A percentile compares a stretch with the other conserved stretches of the same genome.
Conservation (phyloP, 768 basidiomycete species). For the Agaricus subrufescens region DNA sequence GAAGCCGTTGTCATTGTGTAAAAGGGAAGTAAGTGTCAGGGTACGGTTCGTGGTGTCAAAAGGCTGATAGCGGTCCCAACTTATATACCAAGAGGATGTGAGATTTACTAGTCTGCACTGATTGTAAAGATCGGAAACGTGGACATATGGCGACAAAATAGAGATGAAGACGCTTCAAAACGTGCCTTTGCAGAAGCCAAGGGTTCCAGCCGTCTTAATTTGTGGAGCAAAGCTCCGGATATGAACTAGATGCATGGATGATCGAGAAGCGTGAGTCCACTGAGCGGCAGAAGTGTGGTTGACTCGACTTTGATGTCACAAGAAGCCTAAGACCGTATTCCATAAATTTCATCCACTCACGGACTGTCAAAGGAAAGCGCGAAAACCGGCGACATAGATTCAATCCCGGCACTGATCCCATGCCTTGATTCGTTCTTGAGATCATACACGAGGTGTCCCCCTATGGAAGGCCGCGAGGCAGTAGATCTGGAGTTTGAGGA, state of each 20-base stretch:
- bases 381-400: constrained; percentile 9
- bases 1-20: constrained; percentile 43
- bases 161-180: constrained; percentile 64
- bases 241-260: constrained; percentile 48
- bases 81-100: constrained; percentile 60
- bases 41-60: constrained; percentile 21
- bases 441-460: constrained; percentile 36
- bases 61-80: constrained; percentile 27
- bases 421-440: constrained; percentile 28
- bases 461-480: constrained; percentile 55
- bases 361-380: constrained; percentile 4
- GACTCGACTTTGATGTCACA: constrained; percentile 8
- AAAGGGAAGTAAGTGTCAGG: constrained; percentile 16
- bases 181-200: constrained; percentile 68
- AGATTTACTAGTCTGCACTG: constrained; percentile 38
- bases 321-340: constrained; percentile 31
- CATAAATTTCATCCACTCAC: constrained; percentile 9
- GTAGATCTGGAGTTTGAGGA: constrained; percentile 40
- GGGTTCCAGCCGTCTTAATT: constrained; percentile 55
- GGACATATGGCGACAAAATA: constrained; percentile 64
- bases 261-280: constrained; percentile 66
- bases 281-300: constrained; percentile 14
- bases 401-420: constrained; percentile 19
- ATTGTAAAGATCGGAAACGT: constrained; percentile 71
- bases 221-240: constrained; percentile 71